These are phyloP conservation scores for Wickerhamiella sergipiensis DNA, from an alignment of 805 yeast genomes.

Conservation along the genomic window DNA sequence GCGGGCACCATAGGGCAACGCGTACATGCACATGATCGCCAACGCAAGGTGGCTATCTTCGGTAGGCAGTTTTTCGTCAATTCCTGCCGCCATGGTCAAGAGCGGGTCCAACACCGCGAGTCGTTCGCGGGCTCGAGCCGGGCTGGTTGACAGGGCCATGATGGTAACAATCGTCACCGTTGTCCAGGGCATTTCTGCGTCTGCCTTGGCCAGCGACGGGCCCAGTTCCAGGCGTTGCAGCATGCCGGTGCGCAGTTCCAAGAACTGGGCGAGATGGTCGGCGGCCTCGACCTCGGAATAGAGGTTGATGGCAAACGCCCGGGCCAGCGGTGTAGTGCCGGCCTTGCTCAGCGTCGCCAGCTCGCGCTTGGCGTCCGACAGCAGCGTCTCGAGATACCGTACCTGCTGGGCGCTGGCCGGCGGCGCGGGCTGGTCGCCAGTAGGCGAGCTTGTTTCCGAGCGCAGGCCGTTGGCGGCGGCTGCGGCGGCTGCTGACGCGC, in stretches of 20 bases:
- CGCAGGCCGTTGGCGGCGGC: neutral
- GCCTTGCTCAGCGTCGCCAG: constrained; percentile 5
- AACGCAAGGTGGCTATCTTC: constrained; percentile 9
- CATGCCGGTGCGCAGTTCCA: neutral
- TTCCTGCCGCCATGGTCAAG: constrained; percentile 2
- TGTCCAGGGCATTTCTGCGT: constrained; percentile 11
- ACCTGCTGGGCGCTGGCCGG: constrained; percentile 7
- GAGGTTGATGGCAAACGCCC: constrained; percentile 8
- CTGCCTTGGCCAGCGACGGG: constrained; percentile 5
- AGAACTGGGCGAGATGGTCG: neutral
- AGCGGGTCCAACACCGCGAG: constrained; percentile 1
- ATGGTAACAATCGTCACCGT: constrained; percentile 15
- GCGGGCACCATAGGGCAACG: constrained; percentile 11
- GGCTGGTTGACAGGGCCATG: constrained; percentile 9
- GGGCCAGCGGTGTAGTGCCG: constrained; percentile 8
- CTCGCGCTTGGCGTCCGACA: constrained; percentile 13
- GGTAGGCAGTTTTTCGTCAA: neutral
- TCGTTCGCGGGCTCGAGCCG: constrained; percentile 1
- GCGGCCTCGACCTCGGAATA: constrained; percentile 10
- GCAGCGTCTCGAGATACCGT: constrained; percentile 12
- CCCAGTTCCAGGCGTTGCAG: neutral
- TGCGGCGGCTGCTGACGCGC: neutral
- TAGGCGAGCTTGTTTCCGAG: neutral
- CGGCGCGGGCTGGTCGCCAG: neutral
- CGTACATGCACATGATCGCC: constrained; percentile 11